phyloP scores from a whole-genome alignment of 2,329 filamentous ascomycete genomes.

The Chaetomium sp. region DNA sequence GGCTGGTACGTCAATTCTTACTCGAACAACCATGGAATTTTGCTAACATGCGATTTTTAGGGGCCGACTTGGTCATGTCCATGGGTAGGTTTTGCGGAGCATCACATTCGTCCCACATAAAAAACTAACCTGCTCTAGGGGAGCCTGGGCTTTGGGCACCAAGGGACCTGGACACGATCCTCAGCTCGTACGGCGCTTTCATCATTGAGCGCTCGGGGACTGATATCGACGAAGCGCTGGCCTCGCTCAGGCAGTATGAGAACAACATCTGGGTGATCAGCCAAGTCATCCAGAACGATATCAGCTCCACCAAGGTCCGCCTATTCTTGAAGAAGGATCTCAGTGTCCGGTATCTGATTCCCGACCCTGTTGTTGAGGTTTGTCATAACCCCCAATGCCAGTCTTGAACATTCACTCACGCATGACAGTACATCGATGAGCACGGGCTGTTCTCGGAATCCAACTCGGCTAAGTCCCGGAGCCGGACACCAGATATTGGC shows the following conservation, averaged over 20 bases:
- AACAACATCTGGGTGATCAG: conserved; percentile 87
- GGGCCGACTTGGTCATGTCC: conserved; percentile 65
- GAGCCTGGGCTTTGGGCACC: conserved; percentile 80
- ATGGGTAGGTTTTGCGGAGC: conserved; percentile 28
- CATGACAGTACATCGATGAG: conserved; percentile 68
- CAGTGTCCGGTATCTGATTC: conserved; percentile 67
- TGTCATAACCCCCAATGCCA: conserved; percentile 3
- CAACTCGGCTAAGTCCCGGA: conserved; percentile 21
- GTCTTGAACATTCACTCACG: conserved; percentile 38
- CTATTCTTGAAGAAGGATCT: conserved; percentile 77
- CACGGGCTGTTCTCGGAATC: conserved; percentile 64
- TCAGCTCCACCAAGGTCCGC: conserved; percentile 80
- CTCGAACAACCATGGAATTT: no score
- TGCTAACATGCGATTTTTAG: conserved; percentile 40
- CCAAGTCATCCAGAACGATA: conserved; percentile 84
- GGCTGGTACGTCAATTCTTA: conserved; percentile 45
- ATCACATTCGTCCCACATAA: not conserved
- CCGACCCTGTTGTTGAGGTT: conserved; percentile 60
- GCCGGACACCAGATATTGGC: conserved; percentile 14
- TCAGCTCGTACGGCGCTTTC: conserved; percentile 80
- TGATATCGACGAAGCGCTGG: conserved; percentile 83
- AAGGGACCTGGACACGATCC: conserved; percentile 83
- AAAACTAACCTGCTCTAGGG: conserved; percentile 57
- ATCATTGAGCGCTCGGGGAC: conserved; percentile 87
- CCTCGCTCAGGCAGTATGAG: conserved; percentile 78